These are phyloP conservation scores for Schoenoplectus triqueter DNA, from an alignment of 202 grass and related monocot genomes.

Conservation along the genomic window DNA sequence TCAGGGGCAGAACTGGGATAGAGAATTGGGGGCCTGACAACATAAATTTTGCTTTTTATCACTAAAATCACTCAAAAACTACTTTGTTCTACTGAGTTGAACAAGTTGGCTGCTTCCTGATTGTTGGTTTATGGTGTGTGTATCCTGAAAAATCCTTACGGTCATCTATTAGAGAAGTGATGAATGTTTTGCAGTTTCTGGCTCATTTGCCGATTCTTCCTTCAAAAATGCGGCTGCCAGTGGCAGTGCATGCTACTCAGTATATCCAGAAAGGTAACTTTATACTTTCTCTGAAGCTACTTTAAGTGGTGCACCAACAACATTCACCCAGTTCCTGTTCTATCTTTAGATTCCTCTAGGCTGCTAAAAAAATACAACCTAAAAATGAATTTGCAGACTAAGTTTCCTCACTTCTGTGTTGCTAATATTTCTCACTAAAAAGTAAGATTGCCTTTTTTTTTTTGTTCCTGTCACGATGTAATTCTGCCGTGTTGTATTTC, in stretches of 20 bases:
- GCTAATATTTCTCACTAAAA: neutral
- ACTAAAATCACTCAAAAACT: too few relatives aligned
- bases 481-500: neutral
- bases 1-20: too few relatives aligned
- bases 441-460: neutral
- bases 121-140: constrained; percentile 50
- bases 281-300: constrained; percentile 51
- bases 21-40: too few relatives aligned
- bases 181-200: constrained; percentile 55
- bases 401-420: neutral
- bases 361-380: neutral
- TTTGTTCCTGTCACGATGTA: neutral
- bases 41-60: too few relatives aligned
- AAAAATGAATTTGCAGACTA: neutral
- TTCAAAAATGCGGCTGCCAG: constrained; percentile 47
- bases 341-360: neutral
- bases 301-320: neutral
- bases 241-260: constrained; percentile 43
- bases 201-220: constrained; percentile 55
- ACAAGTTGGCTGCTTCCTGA: constrained; percentile 29
- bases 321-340: neutral
- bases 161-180: constrained; percentile 49
- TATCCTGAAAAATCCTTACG: constrained; percentile 58
- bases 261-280: constrained; percentile 49
- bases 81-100: too few relatives aligned